These are phyloP conservation scores for Penicillium sp. DNA, from an alignment of 2,329 filamentous ascomycete species.

Conservation along the genomic window DNA sequence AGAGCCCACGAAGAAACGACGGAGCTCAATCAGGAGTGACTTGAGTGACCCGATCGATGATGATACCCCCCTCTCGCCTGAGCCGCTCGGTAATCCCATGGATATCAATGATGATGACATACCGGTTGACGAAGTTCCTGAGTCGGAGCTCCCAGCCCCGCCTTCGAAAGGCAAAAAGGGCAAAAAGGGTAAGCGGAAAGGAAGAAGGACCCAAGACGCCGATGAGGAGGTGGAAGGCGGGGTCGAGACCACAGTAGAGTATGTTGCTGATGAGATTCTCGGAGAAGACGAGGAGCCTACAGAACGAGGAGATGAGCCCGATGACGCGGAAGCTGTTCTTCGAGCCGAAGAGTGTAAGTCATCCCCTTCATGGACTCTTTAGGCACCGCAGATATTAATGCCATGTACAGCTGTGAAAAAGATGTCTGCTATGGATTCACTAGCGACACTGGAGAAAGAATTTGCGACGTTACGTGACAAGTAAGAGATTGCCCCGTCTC, in stretches of 20 bases:
- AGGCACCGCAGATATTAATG: constrained; percentile 1
- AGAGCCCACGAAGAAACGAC: constrained; percentile 41
- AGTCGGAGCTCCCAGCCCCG: constrained; percentile 28
- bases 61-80: constrained; percentile 32
- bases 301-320: constrained; percentile 47
- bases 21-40: constrained; percentile 38
- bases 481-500: constrained; percentile 30
- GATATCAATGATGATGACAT: constrained; percentile 31
- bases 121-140: constrained; percentile 31
- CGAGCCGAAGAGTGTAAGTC: constrained; percentile 51
- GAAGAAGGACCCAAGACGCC: constrained; percentile 39
- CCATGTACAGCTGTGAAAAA: constrained; percentile 68
- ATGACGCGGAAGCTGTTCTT: constrained; percentile 43
- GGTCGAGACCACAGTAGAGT: constrained; percentile 39
- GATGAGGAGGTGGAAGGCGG: constrained; percentile 38
- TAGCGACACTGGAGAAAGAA: constrained; percentile 78
- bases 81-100: constrained; percentile 33
- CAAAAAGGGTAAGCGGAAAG: constrained; percentile 47
- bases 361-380: neutral
- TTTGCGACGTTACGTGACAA: constrained; percentile 77
- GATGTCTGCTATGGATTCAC: constrained; percentile 73
- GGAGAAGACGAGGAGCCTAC: constrained; percentile 49
- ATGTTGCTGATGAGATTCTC: constrained; percentile 46
- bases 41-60: constrained; percentile 35
- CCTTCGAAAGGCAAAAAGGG: constrained; percentile 38